Base-by-base conservation (phyloP, 306 rosid genomes). In the Casuarina equisetifolia region DNA sequence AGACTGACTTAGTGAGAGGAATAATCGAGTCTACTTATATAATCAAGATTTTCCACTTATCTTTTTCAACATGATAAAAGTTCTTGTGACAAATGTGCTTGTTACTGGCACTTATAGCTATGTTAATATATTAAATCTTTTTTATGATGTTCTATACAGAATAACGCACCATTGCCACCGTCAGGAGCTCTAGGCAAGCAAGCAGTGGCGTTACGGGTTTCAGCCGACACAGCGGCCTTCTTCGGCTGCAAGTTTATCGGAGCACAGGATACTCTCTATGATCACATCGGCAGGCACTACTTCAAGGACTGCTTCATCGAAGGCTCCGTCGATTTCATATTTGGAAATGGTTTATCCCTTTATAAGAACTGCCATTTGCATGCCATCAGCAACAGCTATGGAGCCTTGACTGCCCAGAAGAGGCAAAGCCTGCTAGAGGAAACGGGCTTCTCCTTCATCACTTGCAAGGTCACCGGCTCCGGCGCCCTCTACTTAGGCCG, bases 321-420 rank as follows among this genome's bases (percentile, higher is more conserved):
- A 82, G 97, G 97, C 10, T 88, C 95, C 1, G 89, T 92, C 11
- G 95, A 90, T 76, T 92, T 92, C 87, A 84, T 92, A 73, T 92
- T 90, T 8, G 95, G 95, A 17, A 87, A 90, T 19, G 95, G 88
- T 1, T 94, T 86, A 9, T 92, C 97, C 10, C 73, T 76, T 43
- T 85, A 75, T 55, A 76, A 88, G 78, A 87, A 73, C 12, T 88
- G 91, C 84, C 91, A 85, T 85, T 88, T 85, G 89, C 87, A 88
- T 88, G 91, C 91, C 0, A 85, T 83, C 70, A 86, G 89, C 79
- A 76, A 32, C 54, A 73, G 49, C 16, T 43, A 73, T 58, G 91
- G 91, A 71, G 89, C 91, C 20, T 19, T 88, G 69, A 88, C 91
- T 83, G 91, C 91, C 0, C 91, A 88, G 72, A 85, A 85, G 70